Base-by-base conservation (phyloP, 495 filamentous ascomycete species). In the Echria macrotheca region DNA sequence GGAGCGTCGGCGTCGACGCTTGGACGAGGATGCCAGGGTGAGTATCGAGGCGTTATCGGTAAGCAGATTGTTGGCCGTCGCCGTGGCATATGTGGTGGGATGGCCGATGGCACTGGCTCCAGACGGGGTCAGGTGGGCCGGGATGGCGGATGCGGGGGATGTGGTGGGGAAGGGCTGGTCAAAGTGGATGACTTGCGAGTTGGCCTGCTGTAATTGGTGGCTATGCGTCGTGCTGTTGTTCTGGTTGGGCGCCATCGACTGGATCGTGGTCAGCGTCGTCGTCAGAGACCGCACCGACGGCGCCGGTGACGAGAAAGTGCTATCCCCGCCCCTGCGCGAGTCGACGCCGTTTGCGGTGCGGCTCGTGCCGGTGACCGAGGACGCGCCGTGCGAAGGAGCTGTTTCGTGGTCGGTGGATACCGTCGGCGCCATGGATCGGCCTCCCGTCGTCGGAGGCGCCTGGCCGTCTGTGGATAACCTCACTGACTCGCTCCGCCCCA, bases 11-110 rank as follows among this genome's bases (percentile, higher is more conserved):
- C 93, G 85, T 36, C 88, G 84, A 22, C 85, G 80, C 64, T 96
- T 95, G 17, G 90, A 95, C 0, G 91, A 96, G 5, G 90, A 96
- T 1, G 93, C 93, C n/a, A 98, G 77, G 0, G 93, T 98, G 21
- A 98, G 78, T 49, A 97, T 91, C 14, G 90, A 96, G 1, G 93
- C 93, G 61, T 98, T 91, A 60, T 98, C 93, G 6, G 88, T 94
- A 19, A 96, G 71, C 11, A 93, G 75, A 62, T 90, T 90, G 68
- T 96, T 95, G 35, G 93, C 93, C 0, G 89, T 96, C 0, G 91
- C 93, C 3, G 81, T 81, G 50, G 71, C 83, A 67, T 98, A 98
- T 4, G 91, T 95, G 24, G 83, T 78, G 0, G 88, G 87, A 56
- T 91, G 78, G 18, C 79, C 78, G 5, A 66, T 24, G 28, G 46